A percentile compares a stretch with the other conserved stretches of the same genome.
These are phyloP conservation scores for Penicillium sp. DNA, from an alignment of 2,329 filamentous ascomycete species.

Conservation along the genomic window DNA sequence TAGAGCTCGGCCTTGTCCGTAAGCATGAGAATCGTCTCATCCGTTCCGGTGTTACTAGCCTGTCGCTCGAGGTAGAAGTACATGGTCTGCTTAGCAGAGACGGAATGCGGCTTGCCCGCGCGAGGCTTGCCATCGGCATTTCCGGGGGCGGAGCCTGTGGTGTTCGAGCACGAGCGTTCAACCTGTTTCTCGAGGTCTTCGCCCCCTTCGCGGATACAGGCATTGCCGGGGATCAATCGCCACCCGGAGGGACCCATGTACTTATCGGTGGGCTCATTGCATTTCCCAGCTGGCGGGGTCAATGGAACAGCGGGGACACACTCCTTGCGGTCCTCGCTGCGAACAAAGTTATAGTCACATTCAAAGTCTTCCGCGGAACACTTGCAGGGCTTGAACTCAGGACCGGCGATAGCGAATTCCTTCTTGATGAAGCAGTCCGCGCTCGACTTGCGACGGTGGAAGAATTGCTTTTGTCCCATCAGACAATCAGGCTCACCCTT, in stretches of 20 bases:
- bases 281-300: slow-evolving; percentile 69
- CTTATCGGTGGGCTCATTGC: slow-evolving; percentile 68
- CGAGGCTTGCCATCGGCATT: slow-evolving; percentile 65
- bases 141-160: slow-evolving; percentile 43
- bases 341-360: slow-evolving; percentile 90
- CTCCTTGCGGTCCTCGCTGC: slow-evolving; percentile 63
- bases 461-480: slow-evolving; percentile 95
- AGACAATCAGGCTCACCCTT: slow-evolving; percentile 82
- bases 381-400: slow-evolving; percentile 72
- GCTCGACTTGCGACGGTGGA: slow-evolving; percentile 78
- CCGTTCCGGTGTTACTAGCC: slow-evolving; percentile 61
- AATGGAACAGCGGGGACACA: slow-evolving; percentile 69
- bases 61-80: slow-evolving; percentile 79
- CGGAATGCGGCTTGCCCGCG: slow-evolving; percentile 57
- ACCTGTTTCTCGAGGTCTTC: slow-evolving; percentile 70
- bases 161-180: slow-evolving; percentile 74
- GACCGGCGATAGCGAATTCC: slow-evolving; percentile 76
- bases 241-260: slow-evolving; percentile 89
- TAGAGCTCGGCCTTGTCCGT: slow-evolving; percentile 64
- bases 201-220: slow-evolving; percentile 64
- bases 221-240: slow-evolving; percentile 83
- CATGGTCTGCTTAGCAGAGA: slow-evolving; percentile 61
- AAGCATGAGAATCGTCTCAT: slow-evolving; percentile 72
- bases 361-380: slow-evolving; percentile 88
- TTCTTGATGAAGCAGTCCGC: slow-evolving; percentile 86